phyloP scores from a whole-genome alignment of 345 rosid genomes.

The Citropsis articulata region DNA sequence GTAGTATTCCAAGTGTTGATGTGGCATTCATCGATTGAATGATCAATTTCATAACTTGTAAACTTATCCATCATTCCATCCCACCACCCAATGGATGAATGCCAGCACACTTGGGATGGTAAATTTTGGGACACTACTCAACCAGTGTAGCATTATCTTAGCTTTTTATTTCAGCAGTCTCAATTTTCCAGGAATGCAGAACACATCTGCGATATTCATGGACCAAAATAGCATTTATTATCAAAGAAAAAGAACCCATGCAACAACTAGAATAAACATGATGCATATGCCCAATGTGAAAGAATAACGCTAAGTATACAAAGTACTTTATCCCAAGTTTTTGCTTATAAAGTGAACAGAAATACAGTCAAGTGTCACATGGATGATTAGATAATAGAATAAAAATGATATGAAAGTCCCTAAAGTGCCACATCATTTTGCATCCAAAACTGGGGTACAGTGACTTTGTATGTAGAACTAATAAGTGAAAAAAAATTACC shows the following conservation, averaged over 20 bases:
- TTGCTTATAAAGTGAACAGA: not conserved
- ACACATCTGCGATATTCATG: not conserved
- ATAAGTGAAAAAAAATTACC: conserved; percentile 40
- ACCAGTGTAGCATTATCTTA: too few relatives aligned
- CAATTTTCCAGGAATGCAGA: not conserved
- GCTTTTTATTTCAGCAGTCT: not conserved
- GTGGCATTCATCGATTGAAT: too few relatives aligned
- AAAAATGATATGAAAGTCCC: not conserved
- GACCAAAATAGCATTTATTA: not conserved
- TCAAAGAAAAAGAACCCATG: not conserved
- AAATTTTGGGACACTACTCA: too few relatives aligned
- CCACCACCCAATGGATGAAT: too few relatives aligned
- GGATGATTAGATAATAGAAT: not conserved
- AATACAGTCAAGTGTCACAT: not conserved
- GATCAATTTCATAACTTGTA: too few relatives aligned
- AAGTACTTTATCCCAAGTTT: not conserved
- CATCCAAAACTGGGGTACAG: not conserved
- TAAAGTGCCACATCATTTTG: not conserved
- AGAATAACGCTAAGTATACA: not conserved
- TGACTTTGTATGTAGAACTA: not conserved
- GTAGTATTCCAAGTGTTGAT: too few relatives aligned
- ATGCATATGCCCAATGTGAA: not conserved
- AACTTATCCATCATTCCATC: too few relatives aligned
- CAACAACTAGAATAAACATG: not conserved
- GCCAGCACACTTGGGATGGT: too few relatives aligned